Percentiles rank a stretch among this genome's conserved stretches.
Evolutionary conservation across 192 early-diverging fungal genomes (phyloP).

Genomic region (Chytriomyces confervae): DNA sequence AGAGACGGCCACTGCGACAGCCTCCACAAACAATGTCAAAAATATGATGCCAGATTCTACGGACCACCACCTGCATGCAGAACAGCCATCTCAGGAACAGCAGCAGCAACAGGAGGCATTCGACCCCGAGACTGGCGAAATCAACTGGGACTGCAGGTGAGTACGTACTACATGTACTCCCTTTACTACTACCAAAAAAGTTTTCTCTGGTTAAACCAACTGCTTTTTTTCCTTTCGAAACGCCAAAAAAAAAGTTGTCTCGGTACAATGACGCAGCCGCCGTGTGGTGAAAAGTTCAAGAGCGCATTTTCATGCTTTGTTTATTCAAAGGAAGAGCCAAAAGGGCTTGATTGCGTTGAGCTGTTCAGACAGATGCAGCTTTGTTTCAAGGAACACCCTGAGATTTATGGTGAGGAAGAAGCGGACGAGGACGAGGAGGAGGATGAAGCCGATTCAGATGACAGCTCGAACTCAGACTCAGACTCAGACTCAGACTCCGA

Average conservation of each 20-base stretch:
- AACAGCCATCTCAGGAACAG: too few relatives aligned
- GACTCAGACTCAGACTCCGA: too few relatives aligned
- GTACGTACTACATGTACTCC: background rate
- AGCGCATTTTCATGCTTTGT: slow-evolving; percentile 98
- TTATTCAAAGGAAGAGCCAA: slow-evolving; percentile 88
- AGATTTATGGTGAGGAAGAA: slow-evolving; percentile 82
- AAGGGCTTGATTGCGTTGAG: slow-evolving; percentile 96
- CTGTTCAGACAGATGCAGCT: slow-evolving; percentile 93
- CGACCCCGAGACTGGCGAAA: slow-evolving; percentile 66
- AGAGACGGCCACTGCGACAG: too few relatives aligned
- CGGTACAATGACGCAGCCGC: slow-evolving; percentile 91
- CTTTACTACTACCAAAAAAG: background rate
- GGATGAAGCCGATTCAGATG: slow-evolving; percentile 56
- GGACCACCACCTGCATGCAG: too few relatives aligned
- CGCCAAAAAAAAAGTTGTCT: slow-evolving; percentile 53
- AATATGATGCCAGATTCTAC: too few relatives aligned
- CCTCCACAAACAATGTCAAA: too few relatives aligned
- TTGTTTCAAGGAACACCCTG: slow-evolving; percentile 82
- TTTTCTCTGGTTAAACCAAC: too few relatives aligned
- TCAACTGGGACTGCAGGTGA: slow-evolving; percentile 94
- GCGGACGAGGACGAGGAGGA: slow-evolving; percentile 74
- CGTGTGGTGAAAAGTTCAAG: slow-evolving; percentile 97
- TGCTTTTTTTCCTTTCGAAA: background rate
- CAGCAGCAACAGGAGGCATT: slow-evolving; percentile 44
- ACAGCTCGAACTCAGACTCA: background rate